These are phyloP conservation scores for Jacaranda copaia DNA, from an alignment of 257 asterid species.

Conservation along the genomic window DNA sequence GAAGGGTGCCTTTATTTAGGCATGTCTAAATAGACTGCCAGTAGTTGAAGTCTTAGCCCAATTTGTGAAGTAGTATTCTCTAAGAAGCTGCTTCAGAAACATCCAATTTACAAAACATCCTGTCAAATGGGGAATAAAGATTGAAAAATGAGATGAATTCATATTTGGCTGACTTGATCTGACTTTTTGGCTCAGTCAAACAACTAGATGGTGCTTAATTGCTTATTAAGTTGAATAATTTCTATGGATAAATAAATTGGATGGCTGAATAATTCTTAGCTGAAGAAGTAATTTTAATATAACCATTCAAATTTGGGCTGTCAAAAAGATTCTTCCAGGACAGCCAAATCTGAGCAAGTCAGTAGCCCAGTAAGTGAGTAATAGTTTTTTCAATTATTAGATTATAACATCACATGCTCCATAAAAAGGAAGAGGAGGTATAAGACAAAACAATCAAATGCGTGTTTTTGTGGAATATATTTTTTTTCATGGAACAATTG, in stretches of 20 bases:
- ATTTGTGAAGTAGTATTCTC: conserved; percentile 8
- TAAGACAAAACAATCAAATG: not conserved
- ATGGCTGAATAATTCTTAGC: too few species aligned
- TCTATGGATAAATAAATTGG: not conserved
- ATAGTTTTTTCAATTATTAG: not conserved
- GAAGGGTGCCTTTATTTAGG: conserved; percentile 2
- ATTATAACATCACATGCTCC: conserved; percentile 21
- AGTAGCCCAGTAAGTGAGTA: conserved; percentile 3
- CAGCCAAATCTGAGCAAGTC: not conserved
- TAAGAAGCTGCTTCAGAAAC: conserved; percentile 8
- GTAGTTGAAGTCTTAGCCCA: not conserved
- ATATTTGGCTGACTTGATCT: not conserved
- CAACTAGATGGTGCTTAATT: not conserved
- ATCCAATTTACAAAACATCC: conserved; percentile 3
- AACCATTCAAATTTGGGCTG: not conserved
- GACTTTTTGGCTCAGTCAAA: not conserved
- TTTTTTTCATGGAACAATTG: conserved; percentile 20
- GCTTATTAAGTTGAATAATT: not conserved
- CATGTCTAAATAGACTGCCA: not conserved
- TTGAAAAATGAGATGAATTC: not conserved
- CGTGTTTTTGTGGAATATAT: not conserved
- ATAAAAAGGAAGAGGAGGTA: not conserved
- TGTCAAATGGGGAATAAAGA: not conserved
- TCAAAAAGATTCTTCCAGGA: not conserved
- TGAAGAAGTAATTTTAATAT: not conserved